phyloP scores from a whole-genome alignment of 2,329 filamentous ascomycete species.

The Fusarium albosuccineum region DNA sequence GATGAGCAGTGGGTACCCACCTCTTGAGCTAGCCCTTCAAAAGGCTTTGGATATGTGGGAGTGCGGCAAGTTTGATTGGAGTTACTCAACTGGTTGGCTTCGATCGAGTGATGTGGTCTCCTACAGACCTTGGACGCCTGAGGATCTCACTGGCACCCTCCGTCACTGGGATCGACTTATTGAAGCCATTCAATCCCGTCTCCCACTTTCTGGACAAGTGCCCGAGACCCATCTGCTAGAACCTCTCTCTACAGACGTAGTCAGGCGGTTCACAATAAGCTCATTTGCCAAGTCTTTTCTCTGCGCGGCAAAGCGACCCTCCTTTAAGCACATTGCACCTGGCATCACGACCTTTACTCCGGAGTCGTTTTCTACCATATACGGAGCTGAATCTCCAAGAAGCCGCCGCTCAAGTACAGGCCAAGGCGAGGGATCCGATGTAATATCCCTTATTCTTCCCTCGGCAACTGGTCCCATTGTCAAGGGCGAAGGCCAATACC shows the following conservation, averaged over 20 bases:
- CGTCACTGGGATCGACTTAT: not conserved
- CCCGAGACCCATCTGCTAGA: not conserved
- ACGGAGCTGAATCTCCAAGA: not conserved
- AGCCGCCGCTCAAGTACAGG: not conserved
- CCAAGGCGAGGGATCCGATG: not conserved
- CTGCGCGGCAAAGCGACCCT: not conserved
- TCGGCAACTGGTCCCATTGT: not conserved
- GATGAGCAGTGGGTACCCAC: not conserved
- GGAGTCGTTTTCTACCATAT: not conserved
- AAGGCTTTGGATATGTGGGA: not conserved
- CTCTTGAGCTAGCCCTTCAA: not conserved
- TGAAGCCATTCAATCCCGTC: not conserved
- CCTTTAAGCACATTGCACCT: not conserved
- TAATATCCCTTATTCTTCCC: not conserved
- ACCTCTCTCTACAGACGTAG: rapidly evolving
- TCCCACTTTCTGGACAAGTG: not conserved
- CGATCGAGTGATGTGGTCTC: not conserved
- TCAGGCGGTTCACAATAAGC: not conserved
- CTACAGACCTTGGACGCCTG: not conserved
- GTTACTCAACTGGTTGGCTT: not conserved
- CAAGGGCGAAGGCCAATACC: not conserved
- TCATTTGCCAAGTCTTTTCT: not conserved
- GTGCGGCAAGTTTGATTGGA: not conserved
- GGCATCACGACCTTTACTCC: not conserved
- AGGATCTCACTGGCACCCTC: not conserved